phyloP scores from a whole-genome alignment of 495 filamentous ascomycete genomes.

The Trichoderma virens region DNA sequence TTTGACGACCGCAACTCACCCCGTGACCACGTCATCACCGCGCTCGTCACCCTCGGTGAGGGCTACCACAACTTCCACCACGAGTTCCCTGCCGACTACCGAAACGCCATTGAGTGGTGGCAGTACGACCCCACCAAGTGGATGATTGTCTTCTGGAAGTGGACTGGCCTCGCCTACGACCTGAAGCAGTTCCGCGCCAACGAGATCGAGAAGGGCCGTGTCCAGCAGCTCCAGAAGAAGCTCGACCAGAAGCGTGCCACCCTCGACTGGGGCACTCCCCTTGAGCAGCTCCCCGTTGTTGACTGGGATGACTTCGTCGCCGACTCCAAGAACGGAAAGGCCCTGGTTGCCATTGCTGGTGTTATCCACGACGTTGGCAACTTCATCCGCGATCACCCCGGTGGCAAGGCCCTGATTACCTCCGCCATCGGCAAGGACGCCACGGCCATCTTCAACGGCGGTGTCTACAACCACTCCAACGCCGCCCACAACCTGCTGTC shows the following conservation, averaged over 20 bases:
- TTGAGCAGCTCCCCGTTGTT: slow-evolving; percentile 90
- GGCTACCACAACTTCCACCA: slow-evolving; percentile 99
- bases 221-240: slow-evolving; percentile 98
- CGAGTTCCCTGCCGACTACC: slow-evolving; percentile 98
- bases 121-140: slow-evolving; percentile 99
- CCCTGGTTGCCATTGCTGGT: slow-evolving; percentile 81
- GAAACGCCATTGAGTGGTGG: slow-evolving; percentile 95
- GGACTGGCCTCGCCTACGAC: slow-evolving; percentile 87
- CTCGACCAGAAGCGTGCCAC: slow-evolving; percentile 88
- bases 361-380: slow-evolving; percentile 91
- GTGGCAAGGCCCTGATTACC: slow-evolving; percentile 90
- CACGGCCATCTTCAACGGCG: slow-evolving; percentile 98
- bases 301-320: slow-evolving; percentile 93
- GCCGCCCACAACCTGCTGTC: slow-evolving; percentile 95
- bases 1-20: slow-evolving; percentile 99
- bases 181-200: slow-evolving; percentile 96
- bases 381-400: slow-evolving; percentile 96
- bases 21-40: slow-evolving; percentile 92
- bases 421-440: slow-evolving; percentile 95
- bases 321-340: slow-evolving; percentile 71
- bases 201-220: slow-evolving; percentile 97
- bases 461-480: slow-evolving; percentile 96
- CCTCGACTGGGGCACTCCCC: slow-evolving; percentile 91
- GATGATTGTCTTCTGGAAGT: slow-evolving; percentile 91
- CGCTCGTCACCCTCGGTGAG: slow-evolving; percentile 90